Conservation (phyloP, 2,329 filamentous ascomycete genomes). For the Colletotrichum sp. region DNA sequence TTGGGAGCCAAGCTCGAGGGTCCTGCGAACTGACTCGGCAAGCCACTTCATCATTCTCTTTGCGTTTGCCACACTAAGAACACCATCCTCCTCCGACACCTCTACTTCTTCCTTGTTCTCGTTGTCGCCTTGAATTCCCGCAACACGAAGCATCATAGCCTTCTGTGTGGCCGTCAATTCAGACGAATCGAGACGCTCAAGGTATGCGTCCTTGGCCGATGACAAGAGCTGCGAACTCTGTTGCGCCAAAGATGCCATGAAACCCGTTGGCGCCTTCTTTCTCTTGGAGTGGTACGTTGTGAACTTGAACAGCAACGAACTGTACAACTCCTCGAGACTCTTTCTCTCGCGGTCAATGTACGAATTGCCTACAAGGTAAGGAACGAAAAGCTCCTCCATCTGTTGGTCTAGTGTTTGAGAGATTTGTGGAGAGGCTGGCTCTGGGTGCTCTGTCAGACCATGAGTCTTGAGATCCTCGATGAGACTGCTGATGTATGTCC, state of each 20-base stretch:
- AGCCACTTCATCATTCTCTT: slow-evolving; percentile 99
- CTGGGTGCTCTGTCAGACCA: slow-evolving; percentile 92
- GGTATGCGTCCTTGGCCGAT: slow-evolving; percentile 88
- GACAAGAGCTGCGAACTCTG: slow-evolving; percentile 88
- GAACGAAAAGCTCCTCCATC: slow-evolving; percentile 78
- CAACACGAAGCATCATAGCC: slow-evolving; percentile 86
- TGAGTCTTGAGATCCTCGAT: slow-evolving; percentile 95
- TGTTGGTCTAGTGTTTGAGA: slow-evolving; percentile 76
- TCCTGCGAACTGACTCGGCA: slow-evolving; percentile 90
- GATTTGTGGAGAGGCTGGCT: slow-evolving; percentile 86
- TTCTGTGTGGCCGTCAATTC: slow-evolving; percentile 90
- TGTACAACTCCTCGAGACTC: slow-evolving; percentile 81
- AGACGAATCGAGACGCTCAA: slow-evolving; percentile 85
- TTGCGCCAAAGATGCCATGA: slow-evolving; percentile 90
- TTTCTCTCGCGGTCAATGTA: slow-evolving; percentile 74
- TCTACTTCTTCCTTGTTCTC: slow-evolving; percentile 86
- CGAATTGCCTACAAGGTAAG: slow-evolving; percentile 71
- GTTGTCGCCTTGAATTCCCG: slow-evolving; percentile 78
- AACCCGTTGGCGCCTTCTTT: slow-evolving; percentile 88
- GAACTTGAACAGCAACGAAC: slow-evolving; percentile 93
- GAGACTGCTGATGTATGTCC: slow-evolving; percentile 84
- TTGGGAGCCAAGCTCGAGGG: slow-evolving; percentile 86
- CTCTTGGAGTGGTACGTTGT: slow-evolving; percentile 90
- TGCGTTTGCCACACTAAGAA: slow-evolving; percentile 82
- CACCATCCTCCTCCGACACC: slow-evolving; percentile 87